phyloP scores from a whole-genome alignment of 495 filamentous ascomycete species.

The Aspergillus bertholletiae region DNA sequence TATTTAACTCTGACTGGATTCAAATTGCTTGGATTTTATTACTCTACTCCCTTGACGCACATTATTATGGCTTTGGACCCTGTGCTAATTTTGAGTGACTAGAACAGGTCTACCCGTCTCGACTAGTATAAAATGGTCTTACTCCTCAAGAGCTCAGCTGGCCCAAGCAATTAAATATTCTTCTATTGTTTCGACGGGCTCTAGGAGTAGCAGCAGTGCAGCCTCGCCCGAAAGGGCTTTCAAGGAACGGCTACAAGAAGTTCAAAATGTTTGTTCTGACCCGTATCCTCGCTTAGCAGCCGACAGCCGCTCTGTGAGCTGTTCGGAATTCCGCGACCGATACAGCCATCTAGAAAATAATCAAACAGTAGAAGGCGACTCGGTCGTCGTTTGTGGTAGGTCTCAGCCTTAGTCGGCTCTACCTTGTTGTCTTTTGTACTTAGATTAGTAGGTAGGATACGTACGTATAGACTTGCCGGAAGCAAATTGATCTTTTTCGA shows the following conservation, averaged over 20 bases:
- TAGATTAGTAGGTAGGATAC: slow-evolving; percentile 64
- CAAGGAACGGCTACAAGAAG: slow-evolving; percentile 47
- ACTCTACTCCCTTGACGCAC: not conserved
- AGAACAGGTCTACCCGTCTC: slow-evolving; percentile 25
- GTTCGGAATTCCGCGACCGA: slow-evolving; percentile 34
- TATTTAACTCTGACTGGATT: slow-evolving; percentile 7
- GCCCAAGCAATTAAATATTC: slow-evolving; percentile 5
- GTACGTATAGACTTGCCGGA: slow-evolving; percentile 53
- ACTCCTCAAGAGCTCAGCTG: slow-evolving; percentile 1
- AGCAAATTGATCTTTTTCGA: slow-evolving; percentile 83
- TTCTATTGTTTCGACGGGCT: not conserved
- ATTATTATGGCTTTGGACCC: not conserved
- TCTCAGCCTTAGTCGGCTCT: slow-evolving; percentile 24
- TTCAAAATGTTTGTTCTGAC: slow-evolving; percentile 39
- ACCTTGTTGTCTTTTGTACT: slow-evolving; percentile 33
- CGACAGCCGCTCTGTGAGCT: slow-evolving; percentile 29
- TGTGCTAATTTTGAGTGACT: slow-evolving; percentile 11
- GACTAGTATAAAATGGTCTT: slow-evolving; percentile 1
- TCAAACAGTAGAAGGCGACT: slow-evolving; percentile 43
- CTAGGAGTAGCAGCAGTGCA: slow-evolving; percentile 26
- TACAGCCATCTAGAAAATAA: slow-evolving; percentile 39
- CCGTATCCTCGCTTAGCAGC: slow-evolving; percentile 49
- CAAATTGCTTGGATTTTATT: not conserved
- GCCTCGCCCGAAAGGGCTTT: slow-evolving; percentile 37
- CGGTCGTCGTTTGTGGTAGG: slow-evolving; percentile 45